These are phyloP conservation scores for Aciculoconidium aculeatum DNA, from an alignment of 805 yeast species.

Conservation along the genomic window DNA sequence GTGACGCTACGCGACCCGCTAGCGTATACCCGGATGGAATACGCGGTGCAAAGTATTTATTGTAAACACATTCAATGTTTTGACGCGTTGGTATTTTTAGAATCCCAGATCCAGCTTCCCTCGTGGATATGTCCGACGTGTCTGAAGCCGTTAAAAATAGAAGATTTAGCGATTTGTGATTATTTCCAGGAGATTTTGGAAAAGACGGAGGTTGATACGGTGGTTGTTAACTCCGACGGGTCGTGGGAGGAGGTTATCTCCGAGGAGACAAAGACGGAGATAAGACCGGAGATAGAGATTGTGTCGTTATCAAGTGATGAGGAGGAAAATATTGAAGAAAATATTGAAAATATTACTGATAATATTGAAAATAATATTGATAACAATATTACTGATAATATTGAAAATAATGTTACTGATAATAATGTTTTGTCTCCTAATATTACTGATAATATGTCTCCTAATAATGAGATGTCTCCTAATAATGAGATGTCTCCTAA, in stretches of 20 bases:
- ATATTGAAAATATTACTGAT: neutral
- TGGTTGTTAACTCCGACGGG: conserved; percentile 68
- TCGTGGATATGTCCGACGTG: conserved; percentile 91
- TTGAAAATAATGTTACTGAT: neutral
- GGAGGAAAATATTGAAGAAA: conserved; percentile 23
- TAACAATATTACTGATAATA: neutral
- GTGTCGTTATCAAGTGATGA: conserved; percentile 48
- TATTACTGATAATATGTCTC: neutral
- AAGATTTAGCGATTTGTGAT: conserved; percentile 68
- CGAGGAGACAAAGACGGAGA: neutral
- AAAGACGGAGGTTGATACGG: conserved; percentile 55
- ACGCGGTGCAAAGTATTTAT: conserved; percentile 63
- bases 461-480: no score
- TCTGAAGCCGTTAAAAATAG: conserved; percentile 42
- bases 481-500: no score
- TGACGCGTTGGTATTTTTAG: conserved; percentile 70
- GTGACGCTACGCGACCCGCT: conserved; percentile 76
- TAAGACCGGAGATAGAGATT: no score
- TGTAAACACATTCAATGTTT: conserved; percentile 87
- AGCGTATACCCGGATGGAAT: conserved; percentile 59
- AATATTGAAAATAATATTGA: neutral
- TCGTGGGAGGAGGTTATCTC: conserved; percentile 59
- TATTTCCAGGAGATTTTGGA: conserved; percentile 60
- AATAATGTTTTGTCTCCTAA: neutral
- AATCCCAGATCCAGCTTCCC: conserved; percentile 72